Conservation (phyloP, 2,329 filamentous ascomycete genomes). For the Calonectria montana region DNA sequence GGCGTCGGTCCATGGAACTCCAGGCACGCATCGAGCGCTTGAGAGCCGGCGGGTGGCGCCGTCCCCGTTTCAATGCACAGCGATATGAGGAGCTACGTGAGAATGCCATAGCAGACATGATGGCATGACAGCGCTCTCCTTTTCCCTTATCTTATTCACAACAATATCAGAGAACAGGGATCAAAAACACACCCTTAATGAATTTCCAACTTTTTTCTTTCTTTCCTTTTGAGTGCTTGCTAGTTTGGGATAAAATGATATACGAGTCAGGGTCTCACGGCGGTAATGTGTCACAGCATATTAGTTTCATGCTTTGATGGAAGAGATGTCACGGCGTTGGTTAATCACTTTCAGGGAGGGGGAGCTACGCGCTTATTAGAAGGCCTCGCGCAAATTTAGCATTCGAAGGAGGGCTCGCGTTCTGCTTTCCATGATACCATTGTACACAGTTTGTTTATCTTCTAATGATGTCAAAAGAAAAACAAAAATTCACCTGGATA, state of each 20-base stretch:
- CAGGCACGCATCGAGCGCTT: conserved; percentile 65
- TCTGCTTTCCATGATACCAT: conserved; percentile 18
- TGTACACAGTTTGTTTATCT: conserved; percentile 3
- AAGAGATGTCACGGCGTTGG: background rate
- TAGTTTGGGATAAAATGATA: conserved; percentile 1
- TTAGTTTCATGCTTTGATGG: background rate
- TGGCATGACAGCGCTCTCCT: conserved; percentile 18
- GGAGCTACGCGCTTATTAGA: background rate
- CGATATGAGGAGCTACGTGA: conserved; percentile 66
- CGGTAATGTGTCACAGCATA: conserved; percentile 5
- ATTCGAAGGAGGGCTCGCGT: background rate
- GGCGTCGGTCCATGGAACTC: conserved; percentile 55
- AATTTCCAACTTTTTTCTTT: background rate
- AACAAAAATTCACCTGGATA: conserved; percentile 12
- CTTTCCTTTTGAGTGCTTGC: background rate
- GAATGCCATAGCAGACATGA: conserved; percentile 63
- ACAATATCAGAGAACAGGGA: background rate
- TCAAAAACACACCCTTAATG: background rate
- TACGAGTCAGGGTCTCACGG: conserved; percentile 4
- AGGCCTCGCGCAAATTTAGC: background rate
- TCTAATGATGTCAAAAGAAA: conserved; percentile 9
- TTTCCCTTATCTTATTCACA: background rate
- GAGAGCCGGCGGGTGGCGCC: conserved; percentile 65
- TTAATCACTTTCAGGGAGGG: background rate
- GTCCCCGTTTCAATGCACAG: conserved; percentile 64